Evolutionary conservation across 768 basidiomycete genomes (phyloP), one percentile per base, ranked within the genome.

Genomic region (Psilocybe cyanescens): DNA sequence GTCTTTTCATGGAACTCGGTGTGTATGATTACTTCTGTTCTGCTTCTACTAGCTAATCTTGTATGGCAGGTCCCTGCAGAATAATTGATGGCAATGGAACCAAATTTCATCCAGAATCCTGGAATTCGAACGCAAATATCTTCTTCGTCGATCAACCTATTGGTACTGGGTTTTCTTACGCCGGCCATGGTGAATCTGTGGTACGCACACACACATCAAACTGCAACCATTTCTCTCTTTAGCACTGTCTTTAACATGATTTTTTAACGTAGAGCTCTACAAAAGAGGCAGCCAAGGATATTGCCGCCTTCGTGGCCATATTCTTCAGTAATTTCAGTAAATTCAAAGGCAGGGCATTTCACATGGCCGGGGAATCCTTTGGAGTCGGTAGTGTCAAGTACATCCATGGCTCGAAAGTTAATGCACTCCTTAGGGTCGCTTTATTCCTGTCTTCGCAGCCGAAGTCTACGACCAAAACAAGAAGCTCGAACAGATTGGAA

Each of bases 331-430:
- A 86, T 61, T 93, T 93, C 68, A 79, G 71, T 55, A 78, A 87
- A 66, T 91, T 91, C 78, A 86, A 89, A 66, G 88, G 89, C 2
- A 76, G 89, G 1, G 69, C 77, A 1, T 86, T 89, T 72, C 87
- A 89, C 61, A 81, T 89, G 79, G 79, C 85, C 0, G 86, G 92
- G 8, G 92, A 94, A 74, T 92, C 89, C 0, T 94, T 92, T 65
- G 91, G 84, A 35, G 33, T 35, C 7, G 11, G 33, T 35, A 11
- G 6, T 35, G 11, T 11, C 33, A 6, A 35, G 11, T 35, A 11
- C 33, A 35, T 11, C 11, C 11, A 35, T 11, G 7, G 11, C 11
- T 35, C 11, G 6, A 7, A 35, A 35, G 7, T 35, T 35, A 35
- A 7, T 11, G 33, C 24, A 35, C 11, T 35, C 33, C 33, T 35